Conservation (phyloP, 176 grass and related monocot genomes). For the Canna indica region DNA sequence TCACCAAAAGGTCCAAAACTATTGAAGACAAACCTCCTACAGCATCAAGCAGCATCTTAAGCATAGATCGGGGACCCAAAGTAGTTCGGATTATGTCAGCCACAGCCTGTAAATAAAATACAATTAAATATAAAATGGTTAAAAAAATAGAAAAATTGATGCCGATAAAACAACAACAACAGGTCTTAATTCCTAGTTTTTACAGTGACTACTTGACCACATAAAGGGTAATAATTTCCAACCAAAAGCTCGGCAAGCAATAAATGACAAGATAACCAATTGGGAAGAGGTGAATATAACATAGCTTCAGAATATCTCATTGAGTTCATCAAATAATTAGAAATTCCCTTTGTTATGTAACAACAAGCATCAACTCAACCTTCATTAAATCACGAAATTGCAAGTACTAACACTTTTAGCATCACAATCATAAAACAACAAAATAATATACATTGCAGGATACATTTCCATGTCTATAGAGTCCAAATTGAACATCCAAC, state of each 20-base stretch:
- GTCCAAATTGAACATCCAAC: not conserved
- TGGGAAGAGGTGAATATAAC: not conserved
- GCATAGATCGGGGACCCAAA: slow-evolving; percentile 89
- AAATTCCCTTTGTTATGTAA: not conserved
- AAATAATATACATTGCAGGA: not conserved
- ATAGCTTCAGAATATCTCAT: not conserved
- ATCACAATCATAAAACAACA: not conserved
- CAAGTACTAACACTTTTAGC: not conserved
- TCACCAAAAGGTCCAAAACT: not conserved
- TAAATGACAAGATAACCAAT: not conserved
- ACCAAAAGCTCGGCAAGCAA: not conserved
- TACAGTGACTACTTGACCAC: not conserved
- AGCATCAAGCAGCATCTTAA: slow-evolving; percentile 99
- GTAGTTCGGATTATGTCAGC: slow-evolving; percentile 95
- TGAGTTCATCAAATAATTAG: not conserved
- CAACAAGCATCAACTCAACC: not conserved
- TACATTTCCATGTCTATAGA: not conserved
- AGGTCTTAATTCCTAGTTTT: not conserved
- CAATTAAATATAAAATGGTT: not conserved
- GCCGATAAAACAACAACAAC: not conserved
- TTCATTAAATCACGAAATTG: not conserved
- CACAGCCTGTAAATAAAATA: slow-evolving; percentile 53
- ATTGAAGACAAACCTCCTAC: slow-evolving; percentile 38
- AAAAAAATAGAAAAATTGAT: not conserved
- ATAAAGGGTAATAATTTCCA: not conserved